These are phyloP conservation scores for Amylostereum areolatum DNA, from an alignment of 1,284 basidiomycete species.

Conservation along the genomic window DNA sequence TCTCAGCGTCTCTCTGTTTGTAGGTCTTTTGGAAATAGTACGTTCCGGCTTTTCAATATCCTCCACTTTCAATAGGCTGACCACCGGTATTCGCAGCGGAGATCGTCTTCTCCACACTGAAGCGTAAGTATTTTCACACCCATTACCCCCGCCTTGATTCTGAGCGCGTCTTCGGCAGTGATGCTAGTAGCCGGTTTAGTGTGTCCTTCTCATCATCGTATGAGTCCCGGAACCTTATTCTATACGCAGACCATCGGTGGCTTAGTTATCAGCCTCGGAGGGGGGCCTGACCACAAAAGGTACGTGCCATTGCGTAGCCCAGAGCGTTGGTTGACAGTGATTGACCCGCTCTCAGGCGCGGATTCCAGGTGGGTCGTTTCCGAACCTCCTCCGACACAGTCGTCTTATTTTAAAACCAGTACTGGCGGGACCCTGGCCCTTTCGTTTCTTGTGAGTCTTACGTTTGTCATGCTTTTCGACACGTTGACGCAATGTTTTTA, in stretches of 20 bases:
- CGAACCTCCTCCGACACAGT: background rate
- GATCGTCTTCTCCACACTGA: background rate
- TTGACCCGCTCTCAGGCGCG: constrained; percentile 4
- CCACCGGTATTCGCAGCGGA: background rate
- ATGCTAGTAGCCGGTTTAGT: background rate
- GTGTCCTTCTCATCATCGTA: background rate
- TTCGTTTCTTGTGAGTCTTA: constrained; percentile 9
- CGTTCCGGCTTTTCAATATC: constrained; percentile 20
- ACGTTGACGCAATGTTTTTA: background rate
- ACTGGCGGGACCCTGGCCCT: constrained; percentile 11
- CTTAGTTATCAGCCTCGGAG: constrained; percentile 38
- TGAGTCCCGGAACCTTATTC: no score
- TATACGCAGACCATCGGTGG: constrained; percentile 34
- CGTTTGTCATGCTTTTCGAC: background rate
- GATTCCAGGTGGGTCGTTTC: constrained; percentile 8
- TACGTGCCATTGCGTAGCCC: background rate
- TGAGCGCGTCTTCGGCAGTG: no score
- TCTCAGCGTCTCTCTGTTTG: no score
- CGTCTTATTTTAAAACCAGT: constrained; percentile 3
- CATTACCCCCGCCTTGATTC: no score
- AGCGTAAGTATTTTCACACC: background rate
- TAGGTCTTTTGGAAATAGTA: constrained; percentile 33
- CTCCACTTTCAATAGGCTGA: background rate
- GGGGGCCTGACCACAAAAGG: constrained; percentile 39
- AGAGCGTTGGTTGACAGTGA: background rate